Evolutionary conservation across 208 protist species (phyloP).

Genomic region (Crithidia bombi): DNA sequence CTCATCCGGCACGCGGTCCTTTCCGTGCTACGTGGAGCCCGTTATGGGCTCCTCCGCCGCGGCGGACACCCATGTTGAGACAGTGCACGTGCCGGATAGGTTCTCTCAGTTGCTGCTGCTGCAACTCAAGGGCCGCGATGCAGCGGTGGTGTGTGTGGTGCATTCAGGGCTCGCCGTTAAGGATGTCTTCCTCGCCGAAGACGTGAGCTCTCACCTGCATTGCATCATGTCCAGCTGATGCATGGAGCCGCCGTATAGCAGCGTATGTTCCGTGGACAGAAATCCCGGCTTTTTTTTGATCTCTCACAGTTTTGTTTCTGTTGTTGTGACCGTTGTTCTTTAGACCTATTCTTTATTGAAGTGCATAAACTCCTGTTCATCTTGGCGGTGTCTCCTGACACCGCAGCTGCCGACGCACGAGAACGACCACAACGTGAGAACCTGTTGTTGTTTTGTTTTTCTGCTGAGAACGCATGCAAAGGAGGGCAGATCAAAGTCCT

Average conservation of each 20-base stretch:
- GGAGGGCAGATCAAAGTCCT: too few relatives aligned
- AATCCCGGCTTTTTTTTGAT: too few relatives aligned
- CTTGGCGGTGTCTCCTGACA: too few relatives aligned
- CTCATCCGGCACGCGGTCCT: not conserved
- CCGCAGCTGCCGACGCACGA: too few relatives aligned
- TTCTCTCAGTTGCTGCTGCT: not conserved
- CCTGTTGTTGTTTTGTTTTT: too few relatives aligned
- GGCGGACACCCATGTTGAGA: not conserved
- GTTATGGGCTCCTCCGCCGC: not conserved
- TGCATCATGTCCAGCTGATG: not conserved
- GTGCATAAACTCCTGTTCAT: too few relatives aligned
- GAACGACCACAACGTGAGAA: too few relatives aligned
- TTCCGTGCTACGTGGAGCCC: not conserved
- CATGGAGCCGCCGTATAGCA: not conserved
- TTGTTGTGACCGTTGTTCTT: too few relatives aligned
- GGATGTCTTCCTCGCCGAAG: slow-evolving; percentile 5
- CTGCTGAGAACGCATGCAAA: too few relatives aligned
- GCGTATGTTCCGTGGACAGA: too few relatives aligned
- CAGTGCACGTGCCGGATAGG: slow-evolving; percentile 4
- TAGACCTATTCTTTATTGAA: too few relatives aligned
- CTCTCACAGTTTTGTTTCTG: too few relatives aligned
- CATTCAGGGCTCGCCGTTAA: slow-evolving; percentile 3
- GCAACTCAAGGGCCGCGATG: not conserved
- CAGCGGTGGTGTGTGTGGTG: slow-evolving; percentile 10
- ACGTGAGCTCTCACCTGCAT: slow-evolving; percentile 1